Base-by-base conservation (phyloP, 2,329 filamentous ascomycete genomes). In the Trichoderma harzianum region DNA sequence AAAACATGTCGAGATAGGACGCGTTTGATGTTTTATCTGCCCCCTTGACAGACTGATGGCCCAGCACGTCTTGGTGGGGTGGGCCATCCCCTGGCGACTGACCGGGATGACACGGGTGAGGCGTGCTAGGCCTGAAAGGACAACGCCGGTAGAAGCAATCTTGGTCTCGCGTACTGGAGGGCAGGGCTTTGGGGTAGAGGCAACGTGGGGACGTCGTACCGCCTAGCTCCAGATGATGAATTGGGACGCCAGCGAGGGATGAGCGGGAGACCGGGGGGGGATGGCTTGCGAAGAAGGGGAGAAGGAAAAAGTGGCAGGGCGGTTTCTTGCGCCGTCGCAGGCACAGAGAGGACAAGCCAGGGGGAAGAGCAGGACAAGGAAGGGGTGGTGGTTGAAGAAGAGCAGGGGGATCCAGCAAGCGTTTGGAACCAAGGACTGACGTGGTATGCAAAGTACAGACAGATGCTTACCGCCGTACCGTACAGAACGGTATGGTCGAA, bases 71-170 rank as follows among this genome's bases (percentile, higher is more conserved):
- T 69, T 75, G 76, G 76, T 78, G 78, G 81, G 78, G 80, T 79
- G 78, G 78, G 77, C 77, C 76, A 76, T 78, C 78, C 81, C 82
- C 81, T 82, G 82, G 79, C 78, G 79, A 79, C 77, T 58, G 84
- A 86, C 83, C 83, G 83, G 85, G 84, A 84, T 84, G 77, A 78
- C 79, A 82, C 83, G 83, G 83, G 80, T 82, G 84, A 84, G 83
- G 84, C 82, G 82, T 82, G 81, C 81, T 83, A 84, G 81, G 79
- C 81, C 83, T 78, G 81, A 82, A 82, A 79, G 72, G 77, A 79
- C 76, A 78, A 79, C 78, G 80, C 79, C 79, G 80, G 80, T 79
- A 79, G 55, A 79, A 79, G 78, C 79, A 81, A 78, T 78, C 78
- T 77, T 77, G 78, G 76, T 76, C 76, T 77, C 75, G 75, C 77